A percentile compares a stretch with the other conserved stretches of the same genome.
These are phyloP conservation scores for Scheffersomyces amazonensis DNA, from an alignment of 805 yeast species.

Conservation along the genomic window DNA sequence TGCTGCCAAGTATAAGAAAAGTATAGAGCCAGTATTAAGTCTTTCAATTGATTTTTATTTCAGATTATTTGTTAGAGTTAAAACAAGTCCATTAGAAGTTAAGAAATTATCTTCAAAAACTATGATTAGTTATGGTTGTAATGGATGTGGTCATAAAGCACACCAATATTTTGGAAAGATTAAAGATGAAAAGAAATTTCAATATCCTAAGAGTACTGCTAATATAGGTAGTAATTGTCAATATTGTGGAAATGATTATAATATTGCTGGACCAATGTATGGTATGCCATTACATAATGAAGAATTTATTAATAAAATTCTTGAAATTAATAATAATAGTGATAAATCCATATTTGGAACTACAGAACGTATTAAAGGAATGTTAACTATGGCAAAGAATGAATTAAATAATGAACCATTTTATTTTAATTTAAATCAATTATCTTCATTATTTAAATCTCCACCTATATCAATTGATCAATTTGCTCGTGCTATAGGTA, in stretches of 20 bases:
- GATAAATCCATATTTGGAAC: conserved; percentile 70
- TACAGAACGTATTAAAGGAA: conserved; percentile 80
- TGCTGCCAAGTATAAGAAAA: conserved; percentile 86
- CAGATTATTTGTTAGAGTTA: conserved; percentile 76
- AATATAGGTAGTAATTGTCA: conserved; percentile 58
- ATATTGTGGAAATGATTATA: conserved; percentile 68
- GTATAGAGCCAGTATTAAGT: conserved; percentile 82
- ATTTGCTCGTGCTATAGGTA: conserved; percentile 77
- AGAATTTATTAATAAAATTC: conserved; percentile 62
- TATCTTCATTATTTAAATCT: conserved; percentile 73
- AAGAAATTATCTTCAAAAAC: conserved; percentile 75
- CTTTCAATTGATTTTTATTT: conserved; percentile 92
- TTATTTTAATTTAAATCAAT: conserved; percentile 75
- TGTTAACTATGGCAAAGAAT: conserved; percentile 78
- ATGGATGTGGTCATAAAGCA: conserved; percentile 76
- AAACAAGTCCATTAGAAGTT: conserved; percentile 75
- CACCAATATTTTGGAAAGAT: conserved; percentile 73
- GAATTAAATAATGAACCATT: conserved; percentile 66
- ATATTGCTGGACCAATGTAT: conserved; percentile 97
- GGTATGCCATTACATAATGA: conserved; percentile 72
- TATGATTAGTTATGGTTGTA: conserved; percentile 77
- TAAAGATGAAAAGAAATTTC: conserved; percentile 48
- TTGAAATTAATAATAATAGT: conserved; percentile 50
- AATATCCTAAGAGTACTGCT: conserved; percentile 35
- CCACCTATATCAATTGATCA: conserved; percentile 78